Percentiles rank a stretch among this genome's conserved stretches.
phyloP scores from a whole-genome alignment of 2,329 filamentous ascomycete species.

The Fusarium vanettenii region DNA sequence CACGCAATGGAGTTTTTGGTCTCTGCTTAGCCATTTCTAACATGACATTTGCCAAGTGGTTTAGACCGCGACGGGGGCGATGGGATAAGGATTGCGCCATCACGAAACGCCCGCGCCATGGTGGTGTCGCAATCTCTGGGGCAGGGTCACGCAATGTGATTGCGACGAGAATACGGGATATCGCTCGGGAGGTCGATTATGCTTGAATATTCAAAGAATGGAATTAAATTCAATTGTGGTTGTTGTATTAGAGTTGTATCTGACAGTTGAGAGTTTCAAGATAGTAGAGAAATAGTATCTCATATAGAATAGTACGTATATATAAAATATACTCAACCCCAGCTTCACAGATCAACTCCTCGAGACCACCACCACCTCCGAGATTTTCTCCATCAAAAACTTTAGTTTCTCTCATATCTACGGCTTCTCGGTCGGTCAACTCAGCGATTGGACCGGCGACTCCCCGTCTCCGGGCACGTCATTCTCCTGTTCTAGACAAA shows the following conservation, averaged over 20 bases:
- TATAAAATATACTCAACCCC: background rate
- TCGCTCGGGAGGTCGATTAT: background rate
- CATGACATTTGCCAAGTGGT: background rate
- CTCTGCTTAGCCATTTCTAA: background rate
- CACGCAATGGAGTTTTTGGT: constrained; percentile 33
- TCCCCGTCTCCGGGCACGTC: constrained; percentile 29
- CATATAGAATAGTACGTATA: background rate
- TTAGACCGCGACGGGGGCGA: background rate
- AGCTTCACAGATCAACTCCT: background rate
- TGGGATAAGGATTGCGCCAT: constrained; percentile 38
- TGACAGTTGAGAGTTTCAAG: background rate
- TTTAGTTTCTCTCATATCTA: background rate
- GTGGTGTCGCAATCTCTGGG: constrained; percentile 41
- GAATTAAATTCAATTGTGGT: background rate
- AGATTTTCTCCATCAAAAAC: background rate
- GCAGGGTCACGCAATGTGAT: constrained; percentile 40
- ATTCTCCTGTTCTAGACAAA: constrained; percentile 31
- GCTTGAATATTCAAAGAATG: background rate
- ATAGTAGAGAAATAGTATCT: background rate
- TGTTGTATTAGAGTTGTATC: accelerated
- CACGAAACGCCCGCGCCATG: constrained; percentile 10
- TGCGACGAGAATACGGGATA: background rate
- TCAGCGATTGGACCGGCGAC: constrained; percentile 33
- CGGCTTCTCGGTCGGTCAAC: constrained; percentile 36
- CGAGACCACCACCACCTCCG: background rate